Conservation (phyloP, 2,329 filamentous ascomycete species). For the Monilinia polystroma region DNA sequence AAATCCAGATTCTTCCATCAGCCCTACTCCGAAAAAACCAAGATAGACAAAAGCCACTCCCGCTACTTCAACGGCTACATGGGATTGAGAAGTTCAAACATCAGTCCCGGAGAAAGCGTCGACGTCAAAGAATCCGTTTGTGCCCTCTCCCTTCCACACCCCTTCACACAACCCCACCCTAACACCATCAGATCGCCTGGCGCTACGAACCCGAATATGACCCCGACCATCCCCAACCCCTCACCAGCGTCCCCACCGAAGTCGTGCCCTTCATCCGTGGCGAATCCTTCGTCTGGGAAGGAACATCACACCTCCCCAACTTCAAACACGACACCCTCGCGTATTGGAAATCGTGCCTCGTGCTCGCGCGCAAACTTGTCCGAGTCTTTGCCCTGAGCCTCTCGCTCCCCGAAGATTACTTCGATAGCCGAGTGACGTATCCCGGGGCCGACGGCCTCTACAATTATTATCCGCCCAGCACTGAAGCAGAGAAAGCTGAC, state of each 20-base stretch:
- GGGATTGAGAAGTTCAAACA: slow-evolving; percentile 44
- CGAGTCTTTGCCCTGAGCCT: slow-evolving; percentile 55
- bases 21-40: slow-evolving; percentile 46
- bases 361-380: slow-evolving; percentile 51
- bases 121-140: slow-evolving; percentile 50
- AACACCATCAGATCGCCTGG: slow-evolving; percentile 42
- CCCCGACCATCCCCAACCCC: slow-evolving; percentile 43
- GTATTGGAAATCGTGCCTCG: slow-evolving; percentile 52
- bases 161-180: not conserved
- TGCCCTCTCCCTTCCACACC: not conserved
- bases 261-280: slow-evolving; percentile 46
- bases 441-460: slow-evolving; percentile 49
- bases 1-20: slow-evolving; percentile 50
- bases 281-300: slow-evolving; percentile 55
- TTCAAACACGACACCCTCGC: slow-evolving; percentile 49
- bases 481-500: slow-evolving; percentile 36
- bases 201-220: slow-evolving; percentile 55
- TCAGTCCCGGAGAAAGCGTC: slow-evolving; percentile 51
- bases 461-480: slow-evolving; percentile 47
- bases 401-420: slow-evolving; percentile 53
- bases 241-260: slow-evolving; percentile 46
- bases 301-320: slow-evolving; percentile 47
- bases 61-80: slow-evolving; percentile 51
- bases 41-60: slow-evolving; percentile 41
- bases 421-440: slow-evolving; percentile 53